phyloP scores from a whole-genome alignment of 768 basidiomycete genomes.

The Albatrellus ellisii region DNA sequence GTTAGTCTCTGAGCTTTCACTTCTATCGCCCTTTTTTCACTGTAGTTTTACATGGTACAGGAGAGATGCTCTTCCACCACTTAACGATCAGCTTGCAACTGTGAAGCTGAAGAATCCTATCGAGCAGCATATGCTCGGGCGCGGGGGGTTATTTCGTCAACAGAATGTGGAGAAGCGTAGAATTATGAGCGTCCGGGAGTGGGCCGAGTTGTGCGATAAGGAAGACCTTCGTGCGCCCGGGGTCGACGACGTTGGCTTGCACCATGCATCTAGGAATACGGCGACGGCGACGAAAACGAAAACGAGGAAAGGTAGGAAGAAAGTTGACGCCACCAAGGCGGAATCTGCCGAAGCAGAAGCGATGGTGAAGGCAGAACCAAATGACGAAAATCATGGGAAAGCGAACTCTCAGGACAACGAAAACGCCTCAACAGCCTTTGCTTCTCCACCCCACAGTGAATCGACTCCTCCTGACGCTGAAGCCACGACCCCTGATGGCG shows the following conservation, averaged over 20 bases:
- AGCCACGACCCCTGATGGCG: conserved; percentile 8
- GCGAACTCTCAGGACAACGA: conserved; percentile 8
- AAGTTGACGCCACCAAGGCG: conserved; percentile 28
- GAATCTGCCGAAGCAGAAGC: conserved; percentile 17
- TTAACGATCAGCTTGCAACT: conserved; percentile 53
- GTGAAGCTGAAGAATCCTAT: conserved; percentile 85
- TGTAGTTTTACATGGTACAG: conserved; percentile 24
- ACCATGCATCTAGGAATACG: conserved; percentile 26
- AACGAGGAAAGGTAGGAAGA: conserved; percentile 29
- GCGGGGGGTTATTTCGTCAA: conserved; percentile 76
- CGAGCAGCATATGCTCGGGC: conserved; percentile 85
- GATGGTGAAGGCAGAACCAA: conserved; percentile 33
- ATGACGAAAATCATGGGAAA: too few species aligned
- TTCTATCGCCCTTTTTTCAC: conserved; percentile 11
- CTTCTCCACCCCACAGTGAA: conserved; percentile 31
- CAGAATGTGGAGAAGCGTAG: conserved; percentile 85
- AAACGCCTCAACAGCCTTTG: conserved; percentile 9
- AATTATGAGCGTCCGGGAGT: conserved; percentile 76
- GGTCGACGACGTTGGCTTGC: conserved; percentile 49
- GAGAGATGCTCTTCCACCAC: conserved; percentile 59
- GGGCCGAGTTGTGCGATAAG: conserved; percentile 64
- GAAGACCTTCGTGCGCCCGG: conserved; percentile 66
- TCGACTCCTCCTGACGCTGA: conserved; percentile 18
- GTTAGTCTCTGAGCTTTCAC: conserved; percentile 29
- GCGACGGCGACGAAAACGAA: conserved; percentile 24